Evolutionary conservation across 192 early-diverging fungal species (phyloP).

Genomic region (Coemansia aciculifera): DNA sequence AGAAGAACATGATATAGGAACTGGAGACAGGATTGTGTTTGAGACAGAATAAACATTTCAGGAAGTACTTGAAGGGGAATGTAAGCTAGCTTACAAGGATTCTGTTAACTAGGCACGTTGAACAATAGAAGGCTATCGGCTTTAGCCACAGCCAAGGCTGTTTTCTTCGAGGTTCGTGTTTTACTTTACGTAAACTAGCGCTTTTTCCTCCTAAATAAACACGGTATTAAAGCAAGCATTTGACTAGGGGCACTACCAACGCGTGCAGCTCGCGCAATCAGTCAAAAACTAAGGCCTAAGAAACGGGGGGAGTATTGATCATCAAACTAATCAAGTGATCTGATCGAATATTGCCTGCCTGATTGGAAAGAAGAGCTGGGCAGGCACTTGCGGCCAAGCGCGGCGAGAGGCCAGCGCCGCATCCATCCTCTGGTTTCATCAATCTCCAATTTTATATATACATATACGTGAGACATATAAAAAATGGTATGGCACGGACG

Average conservation of each 20-base stretch:
- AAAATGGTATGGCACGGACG: slow-evolving; percentile 5
- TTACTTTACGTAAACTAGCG: neutral
- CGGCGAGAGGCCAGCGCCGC: neutral
- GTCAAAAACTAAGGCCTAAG: neutral
- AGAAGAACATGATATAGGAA: neutral
- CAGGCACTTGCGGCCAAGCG: slow-evolving; percentile 3
- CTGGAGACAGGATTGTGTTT: neutral
- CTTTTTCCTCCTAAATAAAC: neutral
- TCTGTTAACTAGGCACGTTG: too few relatives aligned
- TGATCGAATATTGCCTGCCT: neutral
- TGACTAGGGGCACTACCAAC: neutral
- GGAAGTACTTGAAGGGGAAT: neutral
- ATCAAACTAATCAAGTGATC: neutral
- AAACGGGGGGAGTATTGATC: neutral
- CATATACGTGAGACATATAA: slow-evolving; percentile 5
- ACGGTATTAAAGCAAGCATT: neutral
- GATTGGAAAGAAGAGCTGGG: neutral
- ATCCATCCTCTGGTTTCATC: slow-evolving; percentile 7
- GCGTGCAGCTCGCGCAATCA: neutral
- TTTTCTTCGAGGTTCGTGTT: neutral
- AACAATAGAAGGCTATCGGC: too few relatives aligned
- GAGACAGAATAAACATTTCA: neutral
- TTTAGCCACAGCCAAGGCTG: too few relatives aligned
- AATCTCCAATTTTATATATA: slow-evolving; percentile 8
- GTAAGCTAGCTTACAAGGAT: neutral